These are phyloP conservation scores for Haplosporangium gracile DNA, from an alignment of 192 early-diverging fungal genomes.

Conservation along the genomic window DNA sequence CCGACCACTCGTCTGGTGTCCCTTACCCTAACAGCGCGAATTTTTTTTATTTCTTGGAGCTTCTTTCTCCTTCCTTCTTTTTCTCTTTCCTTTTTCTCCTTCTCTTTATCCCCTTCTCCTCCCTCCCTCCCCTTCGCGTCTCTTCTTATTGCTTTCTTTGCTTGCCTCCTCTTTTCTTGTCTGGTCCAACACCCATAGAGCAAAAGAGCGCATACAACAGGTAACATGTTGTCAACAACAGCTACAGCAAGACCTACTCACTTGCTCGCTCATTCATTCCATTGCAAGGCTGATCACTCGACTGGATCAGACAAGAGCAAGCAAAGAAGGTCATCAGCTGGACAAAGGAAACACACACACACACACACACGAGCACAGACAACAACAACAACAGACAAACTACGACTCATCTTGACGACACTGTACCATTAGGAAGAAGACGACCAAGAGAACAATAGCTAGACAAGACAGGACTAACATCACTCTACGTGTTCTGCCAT, in stretches of 20 bases:
- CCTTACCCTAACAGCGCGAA: too few relatives aligned
- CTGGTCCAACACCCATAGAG: neutral
- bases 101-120: neutral
- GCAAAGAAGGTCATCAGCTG: neutral
- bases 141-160: neutral
- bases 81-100: conserved; percentile 12
- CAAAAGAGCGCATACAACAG: conserved; percentile 2
- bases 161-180: neutral
- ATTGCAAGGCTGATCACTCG: too few relatives aligned
- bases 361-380: neutral
- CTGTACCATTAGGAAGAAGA: neutral
- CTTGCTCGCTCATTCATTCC: too few relatives aligned
- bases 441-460: neutral
- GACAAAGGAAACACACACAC: neutral
- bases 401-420: neutral
- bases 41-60: neutral
- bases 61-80: neutral
- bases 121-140: neutral
- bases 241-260: too few relatives aligned
- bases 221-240: neutral
- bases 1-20: too few relatives aligned
- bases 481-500: neutral
- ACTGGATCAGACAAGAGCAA: too few relatives aligned
- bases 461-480: neutral
- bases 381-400: neutral